A percentile compares a stretch with the other conserved stretches of the same genome.
phyloP scores from a whole-genome alignment of 176 grass and related monocot species.

The Thalia dealbata region DNA sequence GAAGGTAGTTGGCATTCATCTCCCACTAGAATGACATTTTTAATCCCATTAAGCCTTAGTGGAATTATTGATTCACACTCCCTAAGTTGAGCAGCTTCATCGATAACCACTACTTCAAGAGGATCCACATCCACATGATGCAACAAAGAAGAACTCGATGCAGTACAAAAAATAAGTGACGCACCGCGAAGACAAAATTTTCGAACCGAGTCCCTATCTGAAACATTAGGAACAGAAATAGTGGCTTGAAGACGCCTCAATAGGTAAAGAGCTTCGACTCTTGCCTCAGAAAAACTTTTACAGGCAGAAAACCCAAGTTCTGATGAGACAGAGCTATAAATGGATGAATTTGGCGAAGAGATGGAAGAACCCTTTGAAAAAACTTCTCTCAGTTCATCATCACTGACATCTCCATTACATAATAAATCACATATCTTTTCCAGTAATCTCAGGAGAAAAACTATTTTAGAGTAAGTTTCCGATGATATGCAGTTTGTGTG shows the following conservation, averaged over 20 bases:
- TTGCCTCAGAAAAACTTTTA: constrained; percentile 29
- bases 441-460: constrained; percentile 27
- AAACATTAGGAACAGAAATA: constrained; percentile 24
- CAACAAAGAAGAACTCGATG: constrained; percentile 55
- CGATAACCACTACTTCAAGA: constrained; percentile 61
- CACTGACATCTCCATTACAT: constrained; percentile 23
- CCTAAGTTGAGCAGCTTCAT: constrained; percentile 68
- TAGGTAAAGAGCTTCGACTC: constrained; percentile 31
- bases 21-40: constrained; percentile 65
- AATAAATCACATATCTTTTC: constrained; percentile 24
- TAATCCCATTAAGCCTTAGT: constrained; percentile 38
- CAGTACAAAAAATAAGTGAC: constrained; percentile 61
- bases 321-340: constrained; percentile 1
- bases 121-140: constrained; percentile 34
- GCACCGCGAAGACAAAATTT: constrained; percentile 57
- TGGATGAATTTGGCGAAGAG: neutral
- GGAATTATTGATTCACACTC: constrained; percentile 75
- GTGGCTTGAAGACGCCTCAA: constrained; percentile 29
- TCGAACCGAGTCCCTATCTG: constrained; percentile 26
- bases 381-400: constrained; percentile 28
- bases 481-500: constrained; percentile 35
- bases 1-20: constrained; percentile 67
- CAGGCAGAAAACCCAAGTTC: constrained; percentile 1
- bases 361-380: constrained; percentile 11
- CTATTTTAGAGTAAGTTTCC: constrained; percentile 23